phyloP scores from a whole-genome alignment of 164 flowering plant species.

The Nymphaea thermarum region DNA sequence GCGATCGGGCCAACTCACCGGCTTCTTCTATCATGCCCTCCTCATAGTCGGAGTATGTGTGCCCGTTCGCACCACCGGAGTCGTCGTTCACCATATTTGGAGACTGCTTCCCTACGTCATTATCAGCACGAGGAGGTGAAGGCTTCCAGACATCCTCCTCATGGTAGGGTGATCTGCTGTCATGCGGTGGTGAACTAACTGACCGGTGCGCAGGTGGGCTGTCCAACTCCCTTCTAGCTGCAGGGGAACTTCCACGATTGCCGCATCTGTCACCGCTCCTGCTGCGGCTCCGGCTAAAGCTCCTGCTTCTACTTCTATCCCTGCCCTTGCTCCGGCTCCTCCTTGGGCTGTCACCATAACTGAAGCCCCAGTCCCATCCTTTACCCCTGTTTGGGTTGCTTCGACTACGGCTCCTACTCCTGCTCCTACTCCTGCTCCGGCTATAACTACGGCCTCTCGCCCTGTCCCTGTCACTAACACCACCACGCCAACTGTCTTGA shows the following conservation, averaged over 20 bases:
- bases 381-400: slow-evolving; percentile 6
- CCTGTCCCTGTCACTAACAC: slow-evolving; percentile 20
- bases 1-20: background rate
- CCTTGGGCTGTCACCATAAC: background rate
- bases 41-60: background rate
- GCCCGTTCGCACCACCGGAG: background rate
- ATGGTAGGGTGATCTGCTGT: slow-evolving; percentile 1
- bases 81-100: slow-evolving; percentile 6
- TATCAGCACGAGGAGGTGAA: background rate
- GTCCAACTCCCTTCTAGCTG: slow-evolving; percentile 5
- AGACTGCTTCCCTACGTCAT: slow-evolving; percentile 3
- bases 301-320: background rate
- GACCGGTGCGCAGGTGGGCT: slow-evolving; percentile 5
- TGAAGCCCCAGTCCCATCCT: slow-evolving; percentile 4
- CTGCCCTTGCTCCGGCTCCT: background rate
- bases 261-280: slow-evolving; percentile 23
- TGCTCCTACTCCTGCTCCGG: slow-evolving; percentile 9
- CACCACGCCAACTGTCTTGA: slow-evolving; percentile 7
- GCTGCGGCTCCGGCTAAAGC: slow-evolving; percentile 19
- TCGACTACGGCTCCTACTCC: slow-evolving; percentile 7
- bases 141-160: slow-evolving; percentile 5
- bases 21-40: background rate
- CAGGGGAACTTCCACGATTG: slow-evolving; percentile 7
- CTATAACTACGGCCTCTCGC: slow-evolving; percentile 5
- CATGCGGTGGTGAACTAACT: slow-evolving; percentile 13